Conservation (phyloP, 1,139 yeast species). For the Williopsis jadinii region DNA sequence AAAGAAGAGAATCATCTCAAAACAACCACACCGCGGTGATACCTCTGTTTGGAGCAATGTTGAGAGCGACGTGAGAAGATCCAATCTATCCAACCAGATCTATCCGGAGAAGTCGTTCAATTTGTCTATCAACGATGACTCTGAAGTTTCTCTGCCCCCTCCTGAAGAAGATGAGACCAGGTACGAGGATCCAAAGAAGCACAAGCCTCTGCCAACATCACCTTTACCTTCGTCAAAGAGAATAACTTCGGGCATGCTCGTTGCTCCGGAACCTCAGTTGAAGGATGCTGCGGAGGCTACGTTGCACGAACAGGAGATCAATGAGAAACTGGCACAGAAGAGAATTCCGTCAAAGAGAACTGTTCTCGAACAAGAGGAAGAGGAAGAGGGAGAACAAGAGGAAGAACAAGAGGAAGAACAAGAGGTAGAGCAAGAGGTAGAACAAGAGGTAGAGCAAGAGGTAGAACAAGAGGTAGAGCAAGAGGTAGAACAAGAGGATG, state of each 20-base stretch:
- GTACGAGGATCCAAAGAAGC: slow-evolving; percentile 19
- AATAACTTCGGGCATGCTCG: slow-evolving; percentile 64
- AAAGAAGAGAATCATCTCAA: slow-evolving; percentile 15
- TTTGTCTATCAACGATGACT: slow-evolving; percentile 13
- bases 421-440: too few species aligned
- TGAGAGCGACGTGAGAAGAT: slow-evolving; percentile 17
- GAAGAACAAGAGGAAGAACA: not conserved
- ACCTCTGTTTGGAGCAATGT: slow-evolving; percentile 14
- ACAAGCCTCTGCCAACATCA: slow-evolving; percentile 11
- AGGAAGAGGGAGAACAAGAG: not conserved
- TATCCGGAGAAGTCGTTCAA: slow-evolving; percentile 24
- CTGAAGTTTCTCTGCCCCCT: slow-evolving; percentile 22
- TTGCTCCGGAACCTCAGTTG: slow-evolving; percentile 34
- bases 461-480: too few species aligned
- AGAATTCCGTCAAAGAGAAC: slow-evolving; percentile 18
- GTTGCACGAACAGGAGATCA: slow-evolving; percentile 21
- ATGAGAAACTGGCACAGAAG: slow-evolving; percentile 19
- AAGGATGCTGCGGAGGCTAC: slow-evolving; percentile 31
- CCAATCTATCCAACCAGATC: slow-evolving; percentile 31
- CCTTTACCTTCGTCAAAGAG: slow-evolving; percentile 34
- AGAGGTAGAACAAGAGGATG: too few species aligned
- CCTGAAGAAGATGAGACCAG: slow-evolving; percentile 18
- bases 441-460: too few species aligned
- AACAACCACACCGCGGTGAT: slow-evolving; percentile 4
- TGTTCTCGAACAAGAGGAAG: slow-evolving; percentile 1